phyloP scores from a whole-genome alignment of 1,284 basidiomycete genomes.

The Leccinum fallax region DNA sequence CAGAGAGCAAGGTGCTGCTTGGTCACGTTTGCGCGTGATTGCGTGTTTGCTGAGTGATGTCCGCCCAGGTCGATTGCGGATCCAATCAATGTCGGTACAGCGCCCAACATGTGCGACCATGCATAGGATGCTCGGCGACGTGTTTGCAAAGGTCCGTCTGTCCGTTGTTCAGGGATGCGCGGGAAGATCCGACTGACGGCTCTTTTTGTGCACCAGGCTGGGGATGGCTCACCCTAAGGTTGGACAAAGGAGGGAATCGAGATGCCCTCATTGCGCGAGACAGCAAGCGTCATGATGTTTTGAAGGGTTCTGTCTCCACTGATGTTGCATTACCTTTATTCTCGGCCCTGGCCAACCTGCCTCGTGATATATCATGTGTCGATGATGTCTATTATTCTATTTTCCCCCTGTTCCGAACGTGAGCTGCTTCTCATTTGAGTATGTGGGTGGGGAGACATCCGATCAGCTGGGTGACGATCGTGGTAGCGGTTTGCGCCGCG shows the following conservation, averaged over 20 bases:
- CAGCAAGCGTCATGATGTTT: conserved; percentile 13
- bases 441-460: conserved; percentile 4
- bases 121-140: conserved; percentile 37
- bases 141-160: conserved; percentile 39
- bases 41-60: conserved; percentile 25
- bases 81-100: conserved; percentile 44
- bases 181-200: conserved; percentile 11
- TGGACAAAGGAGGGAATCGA: conserved; percentile 18
- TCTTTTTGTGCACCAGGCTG: conserved; percentile 19
- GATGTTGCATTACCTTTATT: not conserved
- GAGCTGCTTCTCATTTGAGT: conserved; percentile 5
- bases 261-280: conserved; percentile 27
- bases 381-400: conserved; percentile 22
- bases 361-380: conserved; percentile 15
- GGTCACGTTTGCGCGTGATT: not conserved
- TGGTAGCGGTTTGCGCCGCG: conserved; percentile 15
- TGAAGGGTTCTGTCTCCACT: conserved; percentile 5
- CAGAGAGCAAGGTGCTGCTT: conserved; percentile 31
- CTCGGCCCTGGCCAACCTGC: not conserved
- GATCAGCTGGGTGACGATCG: conserved; percentile 16
- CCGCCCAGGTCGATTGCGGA: conserved; percentile 43
- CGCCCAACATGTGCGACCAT: conserved; percentile 34
- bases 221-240: conserved; percentile 25
- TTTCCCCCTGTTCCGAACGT: conserved; percentile 11
- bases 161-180: not conserved